Evolutionary conservation across 2,329 filamentous ascomycete genomes (phyloP).

Genomic region (Phoma herbarum): DNA sequence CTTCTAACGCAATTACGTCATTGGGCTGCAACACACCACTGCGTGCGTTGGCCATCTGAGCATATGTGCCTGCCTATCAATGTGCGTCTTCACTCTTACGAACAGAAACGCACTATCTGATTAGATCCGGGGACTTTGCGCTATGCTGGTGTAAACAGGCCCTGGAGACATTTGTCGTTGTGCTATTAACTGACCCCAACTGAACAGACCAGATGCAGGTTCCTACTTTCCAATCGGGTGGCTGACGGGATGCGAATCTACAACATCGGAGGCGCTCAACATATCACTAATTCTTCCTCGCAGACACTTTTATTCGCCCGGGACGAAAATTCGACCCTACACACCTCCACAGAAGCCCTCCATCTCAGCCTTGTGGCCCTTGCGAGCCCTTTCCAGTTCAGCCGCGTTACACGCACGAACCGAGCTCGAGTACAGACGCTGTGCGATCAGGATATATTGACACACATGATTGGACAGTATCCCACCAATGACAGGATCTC

Average conservation of each 20-base stretch:
- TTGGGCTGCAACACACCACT: constrained; percentile 2
- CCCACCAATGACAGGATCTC: constrained; percentile 11
- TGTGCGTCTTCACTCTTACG: not conserved
- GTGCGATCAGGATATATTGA: constrained; percentile 22
- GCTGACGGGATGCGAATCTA: constrained; percentile 18
- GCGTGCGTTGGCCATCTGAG: not conserved
- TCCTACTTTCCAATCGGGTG: constrained; percentile 25
- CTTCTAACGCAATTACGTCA: constrained; percentile 3
- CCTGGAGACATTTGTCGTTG: not conserved
- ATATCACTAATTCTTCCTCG: not conserved
- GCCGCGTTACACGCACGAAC: constrained; percentile 26
- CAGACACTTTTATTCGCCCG: constrained; percentile 17
- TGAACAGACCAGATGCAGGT: not conserved
- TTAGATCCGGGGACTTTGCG: not conserved
- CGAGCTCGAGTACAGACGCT: constrained; percentile 21
- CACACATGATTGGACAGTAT: constrained; percentile 21
- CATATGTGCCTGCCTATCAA: not conserved
- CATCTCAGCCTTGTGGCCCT: constrained; percentile 29
- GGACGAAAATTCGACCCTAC: constrained; percentile 5
- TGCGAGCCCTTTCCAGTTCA: constrained; percentile 7
- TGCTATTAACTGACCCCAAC: not conserved
- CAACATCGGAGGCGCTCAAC: constrained; percentile 13
- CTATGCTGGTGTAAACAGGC: not conserved
- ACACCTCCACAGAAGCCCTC: constrained; percentile 11
- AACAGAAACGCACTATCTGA: not conserved